Conservation (phyloP, 208 protist genomes). For the Sergeia podlipaevii region DNA sequence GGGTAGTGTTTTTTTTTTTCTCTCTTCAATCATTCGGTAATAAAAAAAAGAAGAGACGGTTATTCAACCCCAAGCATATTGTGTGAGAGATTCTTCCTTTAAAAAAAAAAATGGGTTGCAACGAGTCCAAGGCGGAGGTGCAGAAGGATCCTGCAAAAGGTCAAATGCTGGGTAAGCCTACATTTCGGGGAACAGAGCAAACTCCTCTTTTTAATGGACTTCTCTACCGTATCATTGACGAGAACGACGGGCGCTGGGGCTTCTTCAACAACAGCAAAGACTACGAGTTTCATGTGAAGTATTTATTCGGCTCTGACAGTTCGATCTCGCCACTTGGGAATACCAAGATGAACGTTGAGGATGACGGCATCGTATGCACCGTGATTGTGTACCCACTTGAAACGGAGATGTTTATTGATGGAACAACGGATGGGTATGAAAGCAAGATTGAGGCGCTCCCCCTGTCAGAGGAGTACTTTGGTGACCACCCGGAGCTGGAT, state of each 20-base stretch:
- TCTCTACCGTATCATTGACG: conserved; percentile 61
- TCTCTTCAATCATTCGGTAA: not conserved
- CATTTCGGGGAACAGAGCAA: conserved; percentile 13
- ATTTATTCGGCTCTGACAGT: conserved; percentile 64
- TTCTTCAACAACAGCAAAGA: conserved; percentile 82
- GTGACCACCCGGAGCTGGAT: conserved; percentile 49
- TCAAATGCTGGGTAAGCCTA: conserved; percentile 16
- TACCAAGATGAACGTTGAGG: conserved; percentile 35
- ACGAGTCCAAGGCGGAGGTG: too few species aligned
- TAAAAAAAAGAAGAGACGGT: not conserved
- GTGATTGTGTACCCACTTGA: conserved; percentile 58
- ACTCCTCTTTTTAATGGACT: conserved; percentile 67
- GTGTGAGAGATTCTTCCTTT: too few species aligned
- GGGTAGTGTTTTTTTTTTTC: conserved; percentile 6
- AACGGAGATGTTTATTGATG: conserved; percentile 63
- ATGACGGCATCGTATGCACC: conserved; percentile 70
- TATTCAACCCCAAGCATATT: too few species aligned
- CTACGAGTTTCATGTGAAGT: conserved; percentile 83
- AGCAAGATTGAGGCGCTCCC: conserved; percentile 75
- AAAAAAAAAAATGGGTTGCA: too few species aligned
- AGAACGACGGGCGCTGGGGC: conserved; percentile 25
- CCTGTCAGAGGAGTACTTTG: conserved; percentile 74
- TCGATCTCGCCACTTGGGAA: conserved; percentile 33
- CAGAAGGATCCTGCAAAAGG: too few species aligned
- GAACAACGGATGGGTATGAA: conserved; percentile 51